A percentile compares a stretch with the other conserved stretches of the same genome.
Evolutionary conservation across 1,284 basidiomycete genomes (phyloP).

Genomic region (Papiliotrema laurentii): DNA sequence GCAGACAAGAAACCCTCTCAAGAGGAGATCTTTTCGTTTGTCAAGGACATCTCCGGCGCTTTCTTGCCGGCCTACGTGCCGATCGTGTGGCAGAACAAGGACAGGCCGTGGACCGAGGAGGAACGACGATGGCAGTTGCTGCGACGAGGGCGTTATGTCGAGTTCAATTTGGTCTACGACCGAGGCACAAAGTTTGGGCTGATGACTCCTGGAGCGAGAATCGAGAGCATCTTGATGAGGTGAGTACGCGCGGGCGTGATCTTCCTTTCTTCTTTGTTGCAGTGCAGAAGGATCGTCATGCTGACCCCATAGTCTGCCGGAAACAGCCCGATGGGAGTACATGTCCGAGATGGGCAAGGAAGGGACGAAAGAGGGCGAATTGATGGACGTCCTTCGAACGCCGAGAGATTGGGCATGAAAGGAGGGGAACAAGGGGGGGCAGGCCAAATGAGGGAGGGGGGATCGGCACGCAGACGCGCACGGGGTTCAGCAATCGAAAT

Average conservation of each 20-base stretch:
- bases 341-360: conserved; percentile 70
- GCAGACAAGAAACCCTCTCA: conserved; percentile 45
- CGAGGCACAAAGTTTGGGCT: conserved; percentile 67
- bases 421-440: not conserved
- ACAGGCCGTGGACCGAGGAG: conserved; percentile 58
- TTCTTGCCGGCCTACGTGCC: conserved; percentile 88
- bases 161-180: conserved; percentile 91
- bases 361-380: conserved; percentile 65
- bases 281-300: too few relatives aligned
- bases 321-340: conserved; percentile 91
- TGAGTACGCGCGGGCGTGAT: conserved; percentile 12
- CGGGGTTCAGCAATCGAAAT: not conserved
- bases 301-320: conserved; percentile 57
- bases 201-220: conserved; percentile 81
- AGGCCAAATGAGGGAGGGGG: not conserved
- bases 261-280: too few relatives aligned
- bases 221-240: conserved; percentile 91
- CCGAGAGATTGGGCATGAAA: conserved; percentile 63
- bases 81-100: conserved; percentile 60
- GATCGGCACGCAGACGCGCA: not conserved
- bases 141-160: conserved; percentile 82
- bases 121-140: conserved; percentile 83
- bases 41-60: conserved; percentile 65
- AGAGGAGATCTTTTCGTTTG: conserved; percentile 70
- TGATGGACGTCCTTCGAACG: conserved; percentile 64